Evolutionary conservation across 2,329 filamentous ascomycete genomes (phyloP), one percentile per base, ranked within the genome.

Genomic region (Aspergillus niger): DNA sequence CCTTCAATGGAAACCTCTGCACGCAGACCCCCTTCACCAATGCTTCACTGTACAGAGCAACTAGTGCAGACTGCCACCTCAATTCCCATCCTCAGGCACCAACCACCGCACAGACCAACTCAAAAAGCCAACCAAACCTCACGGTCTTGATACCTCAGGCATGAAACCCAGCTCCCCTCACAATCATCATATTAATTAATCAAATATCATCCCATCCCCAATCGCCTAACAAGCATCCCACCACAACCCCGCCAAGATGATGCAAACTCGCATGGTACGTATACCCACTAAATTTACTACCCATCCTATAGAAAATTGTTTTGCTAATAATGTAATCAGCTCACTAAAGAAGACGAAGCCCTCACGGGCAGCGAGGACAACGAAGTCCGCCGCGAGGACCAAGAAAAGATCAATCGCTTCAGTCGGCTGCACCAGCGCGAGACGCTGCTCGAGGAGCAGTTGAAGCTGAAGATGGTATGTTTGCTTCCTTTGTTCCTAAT

Each of bases 321-420:
- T 39, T 3, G 47, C 60, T 51, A 41, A 22, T 26, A 32, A 38
- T 17, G 30, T 15, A 20, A 2, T 24, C 72, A 98, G 95, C 89
- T 99, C 68, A 92, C 91, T 49, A 96, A 92, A 74, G 94, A 97
- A 76, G 94, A 98, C 71, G 95, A 99, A 79, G 89, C 82, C 60
- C 76, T 88, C 61, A 83, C 88, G 20, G 84, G 83, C 55, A 85
- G 86, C 63, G 90, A 95, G 67, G 95, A 99, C 74, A 89, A 92
- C 70, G 91, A 97, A 78, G 95, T 99, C 61, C 91, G 95, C 62
- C 90, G 93, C 72, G 93, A 98, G 76, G 95, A 99, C 76, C 95
- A 99, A 78, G 93, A 98, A 81, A 96, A 95, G 80, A 99, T 99
- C 86, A 99, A 99, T 80, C 89, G 88, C 66, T 99, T 99, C 83